These are phyloP conservation scores for Paramecium octaurelia DNA, from an alignment of 73 alveolate genomes.

Conservation along the genomic window DNA sequence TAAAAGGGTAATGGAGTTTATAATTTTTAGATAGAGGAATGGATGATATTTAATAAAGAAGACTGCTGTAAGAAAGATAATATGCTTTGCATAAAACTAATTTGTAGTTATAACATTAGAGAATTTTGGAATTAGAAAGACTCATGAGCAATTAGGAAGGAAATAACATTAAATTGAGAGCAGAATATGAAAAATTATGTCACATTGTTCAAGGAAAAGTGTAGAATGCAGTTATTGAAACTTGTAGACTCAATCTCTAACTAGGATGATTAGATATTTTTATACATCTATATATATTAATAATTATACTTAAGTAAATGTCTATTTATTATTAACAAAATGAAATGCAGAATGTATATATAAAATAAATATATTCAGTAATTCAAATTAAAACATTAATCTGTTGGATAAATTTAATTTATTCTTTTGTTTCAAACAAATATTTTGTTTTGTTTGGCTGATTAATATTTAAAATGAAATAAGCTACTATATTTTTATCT, in stretches of 20 bases:
- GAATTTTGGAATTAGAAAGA: slow-evolving; percentile 16
- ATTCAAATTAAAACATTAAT: no score
- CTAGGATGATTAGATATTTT: background rate
- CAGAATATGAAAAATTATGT: slow-evolving; percentile 25
- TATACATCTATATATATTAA: background rate
- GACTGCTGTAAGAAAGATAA: background rate
- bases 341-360: no score
- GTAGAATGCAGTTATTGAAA: background rate
- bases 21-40: background rate
- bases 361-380: no score
- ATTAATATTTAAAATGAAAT: background rate
- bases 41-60: slow-evolving; percentile 25
- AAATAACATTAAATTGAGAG: background rate
- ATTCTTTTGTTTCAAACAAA: no score
- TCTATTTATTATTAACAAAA: no score
- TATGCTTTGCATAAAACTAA: background rate
- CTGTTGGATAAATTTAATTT: no score
- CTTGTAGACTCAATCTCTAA: slow-evolving; percentile 21
- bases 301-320: background rate
- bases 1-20: background rate
- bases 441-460: no score
- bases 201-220: background rate
- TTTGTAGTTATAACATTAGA: background rate
- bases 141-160: background rate
- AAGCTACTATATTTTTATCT: slow-evolving; percentile 21